A percentile compares a stretch with the other conserved stretches of the same genome.
These are phyloP conservation scores for Plasmodium gonderi DNA, from an alignment of 169 alveolate species.

Conservation along the genomic window DNA sequence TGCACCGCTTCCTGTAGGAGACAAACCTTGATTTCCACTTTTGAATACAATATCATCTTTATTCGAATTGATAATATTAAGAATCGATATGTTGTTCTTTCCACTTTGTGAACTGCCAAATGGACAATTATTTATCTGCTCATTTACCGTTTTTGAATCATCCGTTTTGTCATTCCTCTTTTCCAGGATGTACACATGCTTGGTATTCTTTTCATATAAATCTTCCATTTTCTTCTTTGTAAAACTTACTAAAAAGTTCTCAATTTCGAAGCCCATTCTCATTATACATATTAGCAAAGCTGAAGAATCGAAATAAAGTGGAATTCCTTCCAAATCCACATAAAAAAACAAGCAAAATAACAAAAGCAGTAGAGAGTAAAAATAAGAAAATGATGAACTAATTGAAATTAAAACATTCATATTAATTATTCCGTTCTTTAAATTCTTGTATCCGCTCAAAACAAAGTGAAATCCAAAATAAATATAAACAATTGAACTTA, in stretches of 20 bases:
- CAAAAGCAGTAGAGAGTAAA: constrained; percentile 51
- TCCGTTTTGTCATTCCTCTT: not conserved
- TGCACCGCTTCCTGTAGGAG: not conserved
- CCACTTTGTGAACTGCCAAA: not conserved
- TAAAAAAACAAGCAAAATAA: constrained; percentile 45
- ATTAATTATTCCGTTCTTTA: constrained; percentile 57
- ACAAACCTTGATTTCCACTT: not conserved
- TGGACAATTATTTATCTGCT: not conserved
- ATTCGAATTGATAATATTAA: not conserved
- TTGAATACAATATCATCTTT: not conserved
- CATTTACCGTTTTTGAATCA: not conserved
- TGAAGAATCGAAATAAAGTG: constrained; percentile 65
- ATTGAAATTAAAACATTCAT: constrained; percentile 66
- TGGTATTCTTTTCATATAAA: constrained; percentile 50
- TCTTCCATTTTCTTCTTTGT: constrained; percentile 61
- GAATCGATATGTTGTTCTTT: not conserved
- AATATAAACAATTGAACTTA: constrained; percentile 47
- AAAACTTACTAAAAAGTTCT: constrained; percentile 41
- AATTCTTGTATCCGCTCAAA: constrained; percentile 54
- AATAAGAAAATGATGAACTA: constrained; percentile 68
- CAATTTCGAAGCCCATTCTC: constrained; percentile 67
- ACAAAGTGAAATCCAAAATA: constrained; percentile 61
- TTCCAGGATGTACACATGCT: constrained; percentile 57
- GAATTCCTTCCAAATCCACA: constrained; percentile 32
- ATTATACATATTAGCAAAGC: constrained; percentile 62